These are phyloP conservation scores for Hibiscus syriacus DNA, from an alignment of 345 rosid species.

Conservation along the genomic window DNA sequence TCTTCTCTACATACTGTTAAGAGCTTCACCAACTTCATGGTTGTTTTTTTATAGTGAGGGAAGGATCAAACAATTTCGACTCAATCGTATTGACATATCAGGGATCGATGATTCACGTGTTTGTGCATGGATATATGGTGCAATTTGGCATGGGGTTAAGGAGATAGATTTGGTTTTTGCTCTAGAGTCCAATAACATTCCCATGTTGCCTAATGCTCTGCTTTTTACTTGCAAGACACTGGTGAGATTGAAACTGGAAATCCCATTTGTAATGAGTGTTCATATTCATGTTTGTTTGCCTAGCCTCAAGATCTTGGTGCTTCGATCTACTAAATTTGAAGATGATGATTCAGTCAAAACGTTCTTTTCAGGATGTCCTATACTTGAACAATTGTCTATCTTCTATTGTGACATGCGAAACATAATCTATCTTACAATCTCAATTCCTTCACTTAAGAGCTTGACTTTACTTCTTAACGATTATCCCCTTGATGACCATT, in stretches of 20 bases:
- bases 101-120: neutral
- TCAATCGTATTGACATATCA: neutral
- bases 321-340: neutral
- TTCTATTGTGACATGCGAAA: too few relatives aligned
- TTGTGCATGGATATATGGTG: neutral
- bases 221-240: neutral
- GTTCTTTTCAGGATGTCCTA: neutral
- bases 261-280: neutral
- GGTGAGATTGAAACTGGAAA: neutral
- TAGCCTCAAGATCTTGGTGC: neutral
- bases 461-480: neutral
- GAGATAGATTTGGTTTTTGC: neutral
- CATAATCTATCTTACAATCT: neutral
- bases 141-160: neutral
- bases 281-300: neutral
- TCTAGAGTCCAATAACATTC: rapidly evolving
- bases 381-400: neutral
- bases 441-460: neutral
- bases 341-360: neutral
- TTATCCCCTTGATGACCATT: too few relatives aligned
- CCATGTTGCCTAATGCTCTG: neutral
- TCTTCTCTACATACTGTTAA: neutral
- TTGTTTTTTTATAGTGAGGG: neutral
- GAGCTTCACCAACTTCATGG: neutral
- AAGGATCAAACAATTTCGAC: too few relatives aligned